These are phyloP conservation scores for Hura crepitans DNA, from an alignment of 441 rosid species.

Conservation along the genomic window DNA sequence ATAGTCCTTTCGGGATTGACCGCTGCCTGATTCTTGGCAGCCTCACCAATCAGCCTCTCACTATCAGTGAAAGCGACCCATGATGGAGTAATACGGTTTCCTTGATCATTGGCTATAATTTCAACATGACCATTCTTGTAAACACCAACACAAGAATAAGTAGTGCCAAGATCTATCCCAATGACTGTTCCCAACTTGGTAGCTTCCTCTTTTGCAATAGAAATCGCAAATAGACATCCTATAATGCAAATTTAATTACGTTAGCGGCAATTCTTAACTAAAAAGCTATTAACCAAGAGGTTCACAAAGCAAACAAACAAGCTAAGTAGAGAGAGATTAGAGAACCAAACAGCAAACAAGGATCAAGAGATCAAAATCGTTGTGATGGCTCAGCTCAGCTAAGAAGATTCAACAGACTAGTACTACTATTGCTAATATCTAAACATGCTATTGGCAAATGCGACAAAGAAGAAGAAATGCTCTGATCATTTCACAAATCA, in stretches of 20 bases:
- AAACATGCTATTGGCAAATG: not conserved
- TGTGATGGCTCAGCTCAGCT: not conserved
- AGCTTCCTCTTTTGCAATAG: constrained; percentile 87
- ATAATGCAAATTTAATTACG: constrained; percentile 1
- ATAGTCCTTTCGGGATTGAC: constrained; percentile 73
- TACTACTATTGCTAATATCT: not conserved
- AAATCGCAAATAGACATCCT: constrained; percentile 62
- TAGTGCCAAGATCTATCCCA: constrained; percentile 92
- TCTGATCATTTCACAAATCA: too few species aligned
- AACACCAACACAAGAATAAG: constrained; percentile 97
- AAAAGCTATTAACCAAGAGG: not conserved
- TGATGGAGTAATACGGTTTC: constrained; percentile 93
- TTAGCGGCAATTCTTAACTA: not conserved
- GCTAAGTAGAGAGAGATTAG: not conserved
- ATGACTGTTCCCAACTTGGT: constrained; percentile 88
- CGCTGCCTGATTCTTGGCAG: constrained; percentile 93
- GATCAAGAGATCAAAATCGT: not conserved
- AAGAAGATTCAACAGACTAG: not conserved
- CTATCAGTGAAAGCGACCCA: constrained; percentile 94
- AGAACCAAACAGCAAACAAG: not conserved
- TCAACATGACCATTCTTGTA: constrained; percentile 97
- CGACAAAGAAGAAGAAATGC: not conserved
- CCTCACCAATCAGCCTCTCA: constrained; percentile 93
- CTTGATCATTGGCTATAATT: constrained; percentile 97
- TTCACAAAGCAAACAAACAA: not conserved